A percentile compares a stretch with the other conserved stretches of the same genome.
These are phyloP conservation scores for Pezicula rhizophila DNA, from an alignment of 2,329 filamentous ascomycete genomes.

Conservation along the genomic window DNA sequence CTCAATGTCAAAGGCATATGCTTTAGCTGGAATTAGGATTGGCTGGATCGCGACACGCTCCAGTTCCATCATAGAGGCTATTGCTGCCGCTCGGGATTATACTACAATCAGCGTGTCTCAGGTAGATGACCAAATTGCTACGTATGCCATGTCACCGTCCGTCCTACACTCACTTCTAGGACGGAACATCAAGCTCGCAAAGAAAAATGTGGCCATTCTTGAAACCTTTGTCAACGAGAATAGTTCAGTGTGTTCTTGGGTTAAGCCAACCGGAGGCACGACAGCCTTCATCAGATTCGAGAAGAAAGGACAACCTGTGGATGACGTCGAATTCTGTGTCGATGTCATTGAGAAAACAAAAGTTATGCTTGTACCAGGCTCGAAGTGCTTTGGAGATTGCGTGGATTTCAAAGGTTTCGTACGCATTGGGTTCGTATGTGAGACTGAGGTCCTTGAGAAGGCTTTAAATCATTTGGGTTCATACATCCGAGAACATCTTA, in stretches of 20 bases:
- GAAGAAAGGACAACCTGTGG: conserved; percentile 51
- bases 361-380: conserved; percentile 70
- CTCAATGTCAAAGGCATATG: conserved; percentile 81
- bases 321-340: conserved; percentile 68
- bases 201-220: conserved; percentile 60
- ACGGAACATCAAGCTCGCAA: conserved; percentile 61
- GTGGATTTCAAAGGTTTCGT: conserved; percentile 69
- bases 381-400: conserved; percentile 62
- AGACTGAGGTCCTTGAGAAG: conserved; percentile 62
- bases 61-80: conserved; percentile 52
- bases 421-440: conserved; percentile 68
- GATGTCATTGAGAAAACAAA: conserved; percentile 62
- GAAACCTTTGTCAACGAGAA: conserved; percentile 62
- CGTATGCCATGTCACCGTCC: conserved; percentile 61
- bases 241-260: conserved; percentile 59
- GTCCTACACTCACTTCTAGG: conserved; percentile 59
- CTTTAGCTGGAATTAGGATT: conserved; percentile 72
- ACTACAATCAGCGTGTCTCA: conserved; percentile 83
- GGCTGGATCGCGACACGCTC: conserved; percentile 76
- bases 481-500: conserved; percentile 20
- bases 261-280: conserved; percentile 71
- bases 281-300: conserved; percentile 71
- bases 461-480: conserved; percentile 44
- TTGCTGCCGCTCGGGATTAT: conserved; percentile 67
- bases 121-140: conserved; percentile 72